Evolutionary conservation across 768 basidiomycete genomes (phyloP), one percentile per base, ranked within the genome.

Genomic region (Suillus ampliporus): DNA sequence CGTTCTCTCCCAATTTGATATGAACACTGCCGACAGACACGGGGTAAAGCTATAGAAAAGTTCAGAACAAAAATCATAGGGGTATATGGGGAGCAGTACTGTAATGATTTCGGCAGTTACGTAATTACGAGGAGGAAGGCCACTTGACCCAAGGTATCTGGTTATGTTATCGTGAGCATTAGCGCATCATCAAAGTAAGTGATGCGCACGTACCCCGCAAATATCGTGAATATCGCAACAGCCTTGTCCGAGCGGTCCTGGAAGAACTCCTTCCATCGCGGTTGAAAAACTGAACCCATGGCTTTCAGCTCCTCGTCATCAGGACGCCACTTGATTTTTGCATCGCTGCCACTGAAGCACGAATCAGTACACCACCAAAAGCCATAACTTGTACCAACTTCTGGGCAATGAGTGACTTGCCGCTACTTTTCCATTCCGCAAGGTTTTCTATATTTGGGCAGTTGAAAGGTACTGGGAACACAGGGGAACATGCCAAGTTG

Each of bases 21-120:
- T 86, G 85, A 28, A 84, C 76, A 53, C 76, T 75, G 10, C 86
- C 86, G 5, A 60, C 61, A 5, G 84, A 82, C 17, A 71, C 72
- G 5, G 85, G 85, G 67, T 88, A 82, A 63, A 71, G 61, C 74
- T 75, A 5, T 34, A 31, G 34, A 9, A 11, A 52, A 15, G 19
- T 38, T 62, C 46, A 34, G 19, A 13, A 13, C 21, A 14, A 17
- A 51, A 3, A 43, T 43, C 38, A 13, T 51, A 13, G 31, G n/a
- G 8, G 38, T 17, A 9, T 23, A 5, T n/a, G 6, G 47, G 50
- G 37, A 57, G 19, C 2, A 71, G 56, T 58, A 81, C 80, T 43
- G 72, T 64, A 62, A 68, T 75, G 62, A 78, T 77, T 5, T 65
- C 64, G 3, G 62, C 65, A 8, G 65, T 65, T 23, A 71, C 62